Conservation (phyloP, 2,329 filamentous ascomycete species). For the Pseudogymnoascus sp. region DNA sequence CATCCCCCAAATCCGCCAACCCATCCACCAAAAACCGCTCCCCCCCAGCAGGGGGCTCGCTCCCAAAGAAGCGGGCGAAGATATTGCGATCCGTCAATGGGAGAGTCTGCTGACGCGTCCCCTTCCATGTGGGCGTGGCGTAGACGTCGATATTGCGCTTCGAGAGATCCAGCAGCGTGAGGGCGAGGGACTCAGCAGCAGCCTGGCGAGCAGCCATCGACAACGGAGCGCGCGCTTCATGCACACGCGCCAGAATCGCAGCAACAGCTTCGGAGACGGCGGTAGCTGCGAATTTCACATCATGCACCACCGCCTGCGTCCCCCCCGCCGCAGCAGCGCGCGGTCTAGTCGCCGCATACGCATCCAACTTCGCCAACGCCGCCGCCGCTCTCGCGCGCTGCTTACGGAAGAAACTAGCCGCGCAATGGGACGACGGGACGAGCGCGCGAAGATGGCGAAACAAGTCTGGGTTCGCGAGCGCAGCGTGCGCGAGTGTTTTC, state of each 20-base stretch:
- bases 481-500: not conserved
- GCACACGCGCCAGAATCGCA: not conserved
- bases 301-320: not conserved
- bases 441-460: slow-evolving; percentile 6
- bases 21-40: not conserved
- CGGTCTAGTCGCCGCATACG: not conserved
- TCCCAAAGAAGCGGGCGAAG: not conserved
- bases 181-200: not conserved
- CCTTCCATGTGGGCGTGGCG: not conserved
- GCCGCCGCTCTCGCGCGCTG: not conserved
- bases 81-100: not conserved
- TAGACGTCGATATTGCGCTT: slow-evolving; percentile 6
- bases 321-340: not conserved
- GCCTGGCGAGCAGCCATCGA: not conserved
- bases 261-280: not conserved
- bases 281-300: not conserved
- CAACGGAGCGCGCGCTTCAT: not conserved
- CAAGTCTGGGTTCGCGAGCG: not conserved
- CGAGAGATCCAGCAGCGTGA: not conserved
- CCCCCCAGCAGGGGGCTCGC: not conserved
- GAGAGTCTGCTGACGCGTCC: not conserved
- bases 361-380: not conserved
- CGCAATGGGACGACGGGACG: not conserved
- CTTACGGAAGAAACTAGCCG: not conserved
- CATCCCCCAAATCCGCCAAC: not conserved